Percentiles rank a stretch among this genome's conserved stretches.
These are phyloP conservation scores for Medicago ruthenica DNA, from an alignment of 306 rosid species.

Conservation along the genomic window DNA sequence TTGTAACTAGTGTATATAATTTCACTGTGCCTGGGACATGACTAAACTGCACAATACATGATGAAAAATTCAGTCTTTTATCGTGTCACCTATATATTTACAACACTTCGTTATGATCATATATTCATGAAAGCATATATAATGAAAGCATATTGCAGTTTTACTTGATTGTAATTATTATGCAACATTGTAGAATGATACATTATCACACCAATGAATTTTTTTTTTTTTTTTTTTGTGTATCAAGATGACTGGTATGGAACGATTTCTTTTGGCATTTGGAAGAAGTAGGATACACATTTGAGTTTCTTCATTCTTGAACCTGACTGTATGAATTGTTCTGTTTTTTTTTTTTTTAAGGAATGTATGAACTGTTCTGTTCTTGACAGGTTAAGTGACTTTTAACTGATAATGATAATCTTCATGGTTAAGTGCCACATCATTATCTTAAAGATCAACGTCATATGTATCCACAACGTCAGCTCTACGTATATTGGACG, in stretches of 20 bases:
- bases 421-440: too few relatives aligned
- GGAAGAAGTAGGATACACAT: slow-evolving; percentile 4
- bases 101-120: neutral
- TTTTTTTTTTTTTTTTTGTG: neutral
- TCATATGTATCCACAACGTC: too few relatives aligned
- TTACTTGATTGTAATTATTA: slow-evolving; percentile 16
- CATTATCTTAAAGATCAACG: too few relatives aligned
- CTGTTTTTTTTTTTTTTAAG: too few relatives aligned
- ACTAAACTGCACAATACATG: slow-evolving; percentile 29
- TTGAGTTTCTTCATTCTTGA: slow-evolving; percentile 9
- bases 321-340: slow-evolving; percentile 14
- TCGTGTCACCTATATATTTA: slow-evolving; percentile 5
- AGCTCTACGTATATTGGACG: too few relatives aligned
- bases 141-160: slow-evolving; percentile 14
- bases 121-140: slow-evolving; percentile 2
- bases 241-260: slow-evolving; percentile 11
- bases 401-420: too few relatives aligned
- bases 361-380: slow-evolving; percentile 18
- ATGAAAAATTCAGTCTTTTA: slow-evolving; percentile 24
- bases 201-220: slow-evolving; percentile 12
- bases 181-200: slow-evolving; percentile 4
- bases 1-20: slow-evolving; percentile 53
- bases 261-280: neutral
- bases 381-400: neutral
- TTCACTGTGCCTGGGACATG: slow-evolving; percentile 16